Evolutionary conservation across 2,329 filamentous ascomycete genomes (phyloP).

Genomic region (Beauveria pseudobassiana): DNA sequence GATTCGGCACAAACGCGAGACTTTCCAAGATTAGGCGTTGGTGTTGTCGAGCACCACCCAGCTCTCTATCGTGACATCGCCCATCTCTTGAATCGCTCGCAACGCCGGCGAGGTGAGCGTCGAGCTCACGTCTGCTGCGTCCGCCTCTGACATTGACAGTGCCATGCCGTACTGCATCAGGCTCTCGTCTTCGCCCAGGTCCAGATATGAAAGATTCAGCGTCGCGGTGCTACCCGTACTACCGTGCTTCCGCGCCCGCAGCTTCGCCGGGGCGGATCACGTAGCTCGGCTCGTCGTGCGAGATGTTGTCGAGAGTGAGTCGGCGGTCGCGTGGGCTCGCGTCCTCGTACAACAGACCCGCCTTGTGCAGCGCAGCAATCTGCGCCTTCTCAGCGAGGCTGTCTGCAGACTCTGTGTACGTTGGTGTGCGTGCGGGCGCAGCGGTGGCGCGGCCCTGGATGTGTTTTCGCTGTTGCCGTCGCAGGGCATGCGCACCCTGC

Average conservation of each 20-base stretch:
- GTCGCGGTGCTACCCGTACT: neutral
- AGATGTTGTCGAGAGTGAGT: constrained; percentile 1
- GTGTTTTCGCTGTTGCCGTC: neutral
- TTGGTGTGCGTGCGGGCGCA: neutral
- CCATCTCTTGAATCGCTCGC: constrained; percentile 1
- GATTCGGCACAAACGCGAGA: neutral
- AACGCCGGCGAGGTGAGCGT: constrained; percentile 6
- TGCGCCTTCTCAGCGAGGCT: neutral
- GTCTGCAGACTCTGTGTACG: neutral
- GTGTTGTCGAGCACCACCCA: neutral
- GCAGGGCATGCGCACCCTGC: neutral
- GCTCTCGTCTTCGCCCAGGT: constrained; percentile 5
- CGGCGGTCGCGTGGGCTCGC: neutral
- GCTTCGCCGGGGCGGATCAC: neutral
- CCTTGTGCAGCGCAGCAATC: neutral
- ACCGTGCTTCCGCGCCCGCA: neutral
- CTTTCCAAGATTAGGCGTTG: neutral
- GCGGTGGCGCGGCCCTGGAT: neutral
- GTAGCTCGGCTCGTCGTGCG: constrained; percentile 3
- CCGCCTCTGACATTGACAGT: constrained; percentile 1
- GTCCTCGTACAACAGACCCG: neutral
- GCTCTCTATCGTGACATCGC: neutral
- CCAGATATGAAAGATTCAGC: neutral
- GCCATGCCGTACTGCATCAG: constrained; percentile 2
- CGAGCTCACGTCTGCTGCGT: neutral